Evolutionary conservation across 495 filamentous ascomycete genomes (phyloP).

Genomic region (Daldinia concentrica): DNA sequence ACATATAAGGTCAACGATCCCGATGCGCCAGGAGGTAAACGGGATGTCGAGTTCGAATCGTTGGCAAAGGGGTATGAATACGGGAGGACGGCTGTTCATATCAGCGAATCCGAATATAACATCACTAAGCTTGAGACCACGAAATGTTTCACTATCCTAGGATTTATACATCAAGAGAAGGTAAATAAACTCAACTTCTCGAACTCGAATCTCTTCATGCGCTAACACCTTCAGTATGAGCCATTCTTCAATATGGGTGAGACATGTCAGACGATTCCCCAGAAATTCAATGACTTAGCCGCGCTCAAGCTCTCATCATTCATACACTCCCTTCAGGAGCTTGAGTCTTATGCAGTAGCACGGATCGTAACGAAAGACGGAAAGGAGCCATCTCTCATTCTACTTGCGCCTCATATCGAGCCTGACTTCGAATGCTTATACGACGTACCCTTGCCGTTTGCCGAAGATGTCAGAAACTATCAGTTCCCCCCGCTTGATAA

Average conservation of each 20-base stretch:
- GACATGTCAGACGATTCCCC: slow-evolving; percentile 75
- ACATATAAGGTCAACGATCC: slow-evolving; percentile 83
- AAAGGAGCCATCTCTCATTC: slow-evolving; percentile 77
- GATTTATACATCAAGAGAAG: slow-evolving; percentile 79
- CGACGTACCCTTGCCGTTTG: slow-evolving; percentile 92
- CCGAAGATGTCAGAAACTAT: slow-evolving; percentile 89
- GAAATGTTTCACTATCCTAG: slow-evolving; percentile 79
- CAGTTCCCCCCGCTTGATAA: slow-evolving; percentile 90
- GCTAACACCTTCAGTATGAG: slow-evolving; percentile 69
- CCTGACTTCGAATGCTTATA: slow-evolving; percentile 86
- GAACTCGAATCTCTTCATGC: not conserved
- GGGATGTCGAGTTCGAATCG: slow-evolving; percentile 83
- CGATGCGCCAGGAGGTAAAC: slow-evolving; percentile 77
- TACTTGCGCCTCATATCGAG: slow-evolving; percentile 86
- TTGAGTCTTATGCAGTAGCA: slow-evolving; percentile 87
- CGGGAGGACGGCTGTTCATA: slow-evolving; percentile 88
- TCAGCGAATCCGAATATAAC: slow-evolving; percentile 82
- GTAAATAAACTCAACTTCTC: slow-evolving; percentile 56
- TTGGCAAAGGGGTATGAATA: slow-evolving; percentile 95
- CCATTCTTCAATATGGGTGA: slow-evolving; percentile 86
- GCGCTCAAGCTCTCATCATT: slow-evolving; percentile 86
- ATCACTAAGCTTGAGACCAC: slow-evolving; percentile 82
- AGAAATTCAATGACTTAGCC: slow-evolving; percentile 77
- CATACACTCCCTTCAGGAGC: slow-evolving; percentile 85
- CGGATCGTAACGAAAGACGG: slow-evolving; percentile 84